Conservation (phyloP, 1,139 yeast species). For the Hemisphaericaspora lyxosophila region DNA sequence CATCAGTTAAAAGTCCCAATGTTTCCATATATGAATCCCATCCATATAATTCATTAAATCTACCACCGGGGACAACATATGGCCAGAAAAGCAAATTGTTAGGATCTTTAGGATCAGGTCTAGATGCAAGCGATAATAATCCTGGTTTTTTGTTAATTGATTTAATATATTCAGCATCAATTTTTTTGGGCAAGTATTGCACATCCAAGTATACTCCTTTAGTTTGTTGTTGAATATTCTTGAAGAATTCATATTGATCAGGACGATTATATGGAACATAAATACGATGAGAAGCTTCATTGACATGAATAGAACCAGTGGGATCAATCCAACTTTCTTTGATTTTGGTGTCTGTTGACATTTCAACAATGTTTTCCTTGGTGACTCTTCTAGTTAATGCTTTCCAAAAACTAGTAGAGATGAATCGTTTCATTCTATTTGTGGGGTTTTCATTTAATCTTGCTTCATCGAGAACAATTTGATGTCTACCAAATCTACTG, state of each 20-base stretch:
- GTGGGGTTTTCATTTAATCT: conserved; percentile 89
- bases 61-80: conserved; percentile 95
- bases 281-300: conserved; percentile 60
- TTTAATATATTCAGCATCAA: conserved; percentile 71
- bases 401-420: conserved; percentile 79
- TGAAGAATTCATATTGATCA: conserved; percentile 75
- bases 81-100: conserved; percentile 65
- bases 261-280: conserved; percentile 71
- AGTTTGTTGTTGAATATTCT: conserved; percentile 49
- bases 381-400: conserved; percentile 73
- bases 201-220: conserved; percentile 72
- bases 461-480: conserved; percentile 77
- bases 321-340: conserved; percentile 51
- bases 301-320: conserved; percentile 27
- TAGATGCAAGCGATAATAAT: conserved; percentile 75
- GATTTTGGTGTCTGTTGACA: conserved; percentile 81
- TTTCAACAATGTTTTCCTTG: conserved; percentile 58
- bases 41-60: conserved; percentile 94
- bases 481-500: conserved; percentile 72
- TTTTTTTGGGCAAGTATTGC: conserved; percentile 59
- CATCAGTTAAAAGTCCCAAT: conserved; percentile 74
- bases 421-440: conserved; percentile 68
- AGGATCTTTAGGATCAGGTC: conserved; percentile 50
- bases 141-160: conserved; percentile 86
- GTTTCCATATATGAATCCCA: conserved; percentile 98